A percentile compares a stretch with the other conserved stretches of the same genome.
Evolutionary conservation across 176 grass and related monocot genomes (phyloP).

Genomic region (Chloris gayana): DNA sequence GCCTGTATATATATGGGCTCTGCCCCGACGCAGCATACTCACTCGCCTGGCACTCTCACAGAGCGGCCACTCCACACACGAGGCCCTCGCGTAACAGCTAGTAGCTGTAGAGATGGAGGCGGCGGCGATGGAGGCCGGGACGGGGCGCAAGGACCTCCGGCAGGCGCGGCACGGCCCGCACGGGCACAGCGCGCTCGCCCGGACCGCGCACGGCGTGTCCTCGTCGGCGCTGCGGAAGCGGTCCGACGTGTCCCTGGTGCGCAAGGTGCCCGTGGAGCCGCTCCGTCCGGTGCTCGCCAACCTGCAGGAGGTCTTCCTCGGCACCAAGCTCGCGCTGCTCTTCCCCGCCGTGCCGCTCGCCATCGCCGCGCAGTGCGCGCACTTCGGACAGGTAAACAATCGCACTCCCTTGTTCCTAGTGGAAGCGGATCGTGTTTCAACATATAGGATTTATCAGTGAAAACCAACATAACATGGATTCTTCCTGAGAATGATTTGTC

Average conservation of each 20-base stretch:
- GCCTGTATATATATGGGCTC: too few species aligned
- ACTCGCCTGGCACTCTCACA: too few species aligned
- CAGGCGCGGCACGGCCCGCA: slow-evolving; percentile 31
- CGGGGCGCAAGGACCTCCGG: background rate
- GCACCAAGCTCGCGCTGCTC: slow-evolving; percentile 89
- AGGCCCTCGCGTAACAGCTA: too few species aligned
- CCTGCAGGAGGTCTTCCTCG: slow-evolving; percentile 86
- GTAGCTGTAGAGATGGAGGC: background rate
- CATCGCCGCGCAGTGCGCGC: slow-evolving; percentile 53
- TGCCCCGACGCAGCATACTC: too few species aligned
- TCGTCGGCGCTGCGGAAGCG: slow-evolving; percentile 82
- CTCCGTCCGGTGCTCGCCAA: slow-evolving; percentile 58
- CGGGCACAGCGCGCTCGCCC: slow-evolving; percentile 40
- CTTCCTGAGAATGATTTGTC: too few species aligned
- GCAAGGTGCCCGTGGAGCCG: slow-evolving; percentile 63
- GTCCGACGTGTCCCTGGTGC: slow-evolving; percentile 62
- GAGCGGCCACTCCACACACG: too few species aligned
- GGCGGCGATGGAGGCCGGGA: slow-evolving; percentile 25
- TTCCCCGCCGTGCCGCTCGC: slow-evolving; percentile 76
- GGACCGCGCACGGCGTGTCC: slow-evolving; percentile 86
- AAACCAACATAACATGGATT: too few species aligned
- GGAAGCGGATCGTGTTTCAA: too few species aligned
- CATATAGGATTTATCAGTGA: too few species aligned
- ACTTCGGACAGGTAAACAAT: slow-evolving; percentile 69
- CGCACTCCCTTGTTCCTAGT: too few species aligned